Conservation (phyloP, 1,284 basidiomycete species). For the Ceratobasidium sp. region DNA sequence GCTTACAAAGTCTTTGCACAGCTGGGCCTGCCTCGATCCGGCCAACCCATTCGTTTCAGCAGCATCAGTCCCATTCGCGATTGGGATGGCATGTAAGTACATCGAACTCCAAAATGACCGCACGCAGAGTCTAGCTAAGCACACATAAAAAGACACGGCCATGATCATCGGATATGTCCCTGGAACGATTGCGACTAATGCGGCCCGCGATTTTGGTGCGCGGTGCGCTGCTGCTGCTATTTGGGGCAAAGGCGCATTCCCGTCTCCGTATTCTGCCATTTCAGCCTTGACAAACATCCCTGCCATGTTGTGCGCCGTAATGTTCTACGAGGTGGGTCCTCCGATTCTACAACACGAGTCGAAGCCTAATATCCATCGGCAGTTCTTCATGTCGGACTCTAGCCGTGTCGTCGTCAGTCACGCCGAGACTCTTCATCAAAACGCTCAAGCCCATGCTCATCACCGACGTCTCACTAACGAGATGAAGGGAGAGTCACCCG, state of each 20-base stretch:
- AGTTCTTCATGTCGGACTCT: slow-evolving; percentile 61
- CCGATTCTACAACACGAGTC: not conserved
- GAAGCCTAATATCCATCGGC: not conserved
- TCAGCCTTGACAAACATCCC: slow-evolving; percentile 57
- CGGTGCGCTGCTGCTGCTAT: slow-evolving; percentile 35
- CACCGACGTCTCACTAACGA: slow-evolving; percentile 29
- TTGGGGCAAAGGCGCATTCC: slow-evolving; percentile 33
- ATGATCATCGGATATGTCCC: slow-evolving; percentile 67
- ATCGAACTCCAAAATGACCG: not conserved
- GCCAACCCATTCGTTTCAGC: slow-evolving; percentile 67
- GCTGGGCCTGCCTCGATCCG: slow-evolving; percentile 56
- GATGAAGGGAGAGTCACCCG: slow-evolving; percentile 31
- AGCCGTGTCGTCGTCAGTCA: slow-evolving; percentile 48
- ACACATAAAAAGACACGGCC: slow-evolving; percentile 53
- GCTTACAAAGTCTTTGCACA: not conserved
- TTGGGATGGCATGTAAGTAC: slow-evolving; percentile 51
- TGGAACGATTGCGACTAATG: slow-evolving; percentile 63
- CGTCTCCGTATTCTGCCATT: slow-evolving; percentile 32
- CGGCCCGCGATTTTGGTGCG: slow-evolving; percentile 69
- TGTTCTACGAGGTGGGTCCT: slow-evolving; percentile 54
- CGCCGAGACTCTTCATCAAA: slow-evolving; percentile 25
- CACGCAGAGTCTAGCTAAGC: slow-evolving; percentile 54
- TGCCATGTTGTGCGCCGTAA: slow-evolving; percentile 59
- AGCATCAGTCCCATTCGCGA: slow-evolving; percentile 57
- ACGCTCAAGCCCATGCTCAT: slow-evolving; percentile 33